Evolutionary conservation across 352 stramenopile species (phyloP).

Genomic region (Phytophthora brassicae): DNA sequence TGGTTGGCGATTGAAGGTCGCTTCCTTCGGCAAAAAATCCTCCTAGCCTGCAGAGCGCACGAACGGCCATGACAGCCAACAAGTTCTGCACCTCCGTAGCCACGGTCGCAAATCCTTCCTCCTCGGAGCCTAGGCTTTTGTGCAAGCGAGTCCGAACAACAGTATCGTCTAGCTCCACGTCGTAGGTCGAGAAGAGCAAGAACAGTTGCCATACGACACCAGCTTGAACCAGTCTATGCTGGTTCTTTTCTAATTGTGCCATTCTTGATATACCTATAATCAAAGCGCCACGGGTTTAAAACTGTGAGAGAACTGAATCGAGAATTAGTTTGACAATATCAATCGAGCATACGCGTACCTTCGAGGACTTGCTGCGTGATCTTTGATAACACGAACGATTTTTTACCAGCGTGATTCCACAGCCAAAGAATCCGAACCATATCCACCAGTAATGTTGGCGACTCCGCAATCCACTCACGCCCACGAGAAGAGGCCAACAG

Average conservation of each 20-base stretch:
- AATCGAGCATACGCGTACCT: constrained; percentile 34
- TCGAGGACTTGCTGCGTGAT: constrained; percentile 76
- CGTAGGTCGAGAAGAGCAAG: constrained; percentile 65
- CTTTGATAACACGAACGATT: constrained; percentile 60
- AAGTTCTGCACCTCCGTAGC: constrained; percentile 66
- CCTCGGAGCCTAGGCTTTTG: constrained; percentile 28
- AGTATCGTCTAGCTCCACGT: constrained; percentile 57
- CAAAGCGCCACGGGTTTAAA: not conserved
- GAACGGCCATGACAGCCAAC: constrained; percentile 69
- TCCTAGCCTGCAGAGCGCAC: constrained; percentile 66
- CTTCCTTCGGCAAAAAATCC: constrained; percentile 59
- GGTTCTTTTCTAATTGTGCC: constrained; percentile 56
- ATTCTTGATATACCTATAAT: constrained; percentile 62
- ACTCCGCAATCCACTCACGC: constrained; percentile 61
- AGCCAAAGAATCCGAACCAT: constrained; percentile 76
- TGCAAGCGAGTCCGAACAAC: constrained; percentile 49
- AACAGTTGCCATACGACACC: constrained; percentile 77
- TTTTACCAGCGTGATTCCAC: constrained; percentile 55
- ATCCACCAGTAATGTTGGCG: constrained; percentile 66
- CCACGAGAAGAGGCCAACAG: constrained; percentile 57
- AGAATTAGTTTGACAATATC: not conserved
- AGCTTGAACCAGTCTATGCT: constrained; percentile 47
- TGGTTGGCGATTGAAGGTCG: constrained; percentile 46
- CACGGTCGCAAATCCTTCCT: constrained; percentile 48
- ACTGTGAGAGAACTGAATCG: not conserved